Evolutionary conservation across 2,329 filamentous ascomycete genomes (phyloP), one percentile per base, ranked within the genome.

Genomic region (Proliferodiscus dingleyae): DNA sequence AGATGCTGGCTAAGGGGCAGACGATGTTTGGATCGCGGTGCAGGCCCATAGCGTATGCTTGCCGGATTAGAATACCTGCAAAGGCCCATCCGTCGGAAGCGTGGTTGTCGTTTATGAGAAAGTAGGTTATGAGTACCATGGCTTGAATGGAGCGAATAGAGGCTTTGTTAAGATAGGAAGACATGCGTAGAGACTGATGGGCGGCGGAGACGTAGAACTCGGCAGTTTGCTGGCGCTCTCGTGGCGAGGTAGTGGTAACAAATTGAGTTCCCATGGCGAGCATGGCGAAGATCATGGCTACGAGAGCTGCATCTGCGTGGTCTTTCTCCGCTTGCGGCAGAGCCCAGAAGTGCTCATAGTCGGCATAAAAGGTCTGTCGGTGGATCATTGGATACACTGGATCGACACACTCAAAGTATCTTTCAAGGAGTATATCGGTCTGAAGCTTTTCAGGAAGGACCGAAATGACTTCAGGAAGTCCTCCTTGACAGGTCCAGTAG

Each of bases 51-150:
- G 87, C 87, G 57, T 89, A 90, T 0, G 86, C 80, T 64, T 91
- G 87, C 21, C 86, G 75, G 53, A 88, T 81, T 18, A 89, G 65
- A 21, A 91, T 83, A 5, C 87, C 87, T 0, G 83, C 84, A 70
- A 89, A 91, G 0, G 85, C 83, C 81, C 86, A 91, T 1, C 86
- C 87, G 61, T 91, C 87, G 0, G 83, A 87, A 3, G 85, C 85
- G 57, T 90, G 86, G 57, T 89, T 89, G 64, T 91, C 86, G 58
- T 91, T 91, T 69, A 90, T 89, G 28, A 91, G 71, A 56, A 91
- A 91, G 61, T 90, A 90, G 0, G 81, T 82, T 48, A 89, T 81
- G n/a, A 91, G 67, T 0, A 89, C 82, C 85, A 90, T 90, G 36
- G 87, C 80, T 64, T 89, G 85, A 24, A 90, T 80, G 1, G 85